These are phyloP conservation scores for Ceriops tagal DNA, from an alignment of 345 rosid species.

Conservation along the genomic window DNA sequence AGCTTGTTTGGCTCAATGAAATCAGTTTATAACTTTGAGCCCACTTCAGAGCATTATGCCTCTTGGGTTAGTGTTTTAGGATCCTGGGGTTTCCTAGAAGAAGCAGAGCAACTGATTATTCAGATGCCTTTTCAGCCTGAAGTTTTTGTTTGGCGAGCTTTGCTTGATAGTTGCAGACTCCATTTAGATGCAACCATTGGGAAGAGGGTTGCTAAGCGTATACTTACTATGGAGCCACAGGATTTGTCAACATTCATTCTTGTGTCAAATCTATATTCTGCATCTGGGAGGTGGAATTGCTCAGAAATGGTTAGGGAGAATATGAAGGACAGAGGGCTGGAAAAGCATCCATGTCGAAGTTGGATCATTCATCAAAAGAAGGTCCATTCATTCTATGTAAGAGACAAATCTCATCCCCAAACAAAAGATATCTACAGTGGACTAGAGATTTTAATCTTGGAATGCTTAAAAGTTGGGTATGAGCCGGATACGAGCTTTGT, in stretches of 20 bases:
- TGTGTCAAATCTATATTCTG: conserved; percentile 75
- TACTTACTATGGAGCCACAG: conserved; percentile 50
- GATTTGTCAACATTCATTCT: conserved; percentile 70
- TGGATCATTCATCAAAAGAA: conserved; percentile 67
- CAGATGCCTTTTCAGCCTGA: conserved; percentile 53
- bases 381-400: conserved; percentile 55
- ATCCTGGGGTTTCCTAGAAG: conserved; percentile 70
- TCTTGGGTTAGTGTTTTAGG: conserved; percentile 63
- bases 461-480: conserved; percentile 71
- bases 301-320: conserved; percentile 62
- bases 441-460: conserved; percentile 60
- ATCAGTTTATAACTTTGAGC: conserved; percentile 41
- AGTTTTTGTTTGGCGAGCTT: conserved; percentile 58
- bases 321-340: conserved; percentile 57
- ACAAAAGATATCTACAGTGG: conserved; percentile 67
- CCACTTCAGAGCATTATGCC: conserved; percentile 64
- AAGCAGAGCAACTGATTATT: conserved; percentile 58
- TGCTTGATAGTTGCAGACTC: conserved; percentile 73
- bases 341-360: conserved; percentile 71
- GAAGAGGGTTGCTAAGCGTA: conserved; percentile 49
- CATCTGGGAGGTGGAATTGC: conserved; percentile 81
- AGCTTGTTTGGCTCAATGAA: conserved; percentile 54
- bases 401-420: conserved; percentile 64
- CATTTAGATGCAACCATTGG: conserved; percentile 52
- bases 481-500: conserved; percentile 76